Percentiles rank a stretch among this genome's conserved stretches.
Conservation (phyloP, 306 rosid species). For the Biancaea sappan region DNA sequence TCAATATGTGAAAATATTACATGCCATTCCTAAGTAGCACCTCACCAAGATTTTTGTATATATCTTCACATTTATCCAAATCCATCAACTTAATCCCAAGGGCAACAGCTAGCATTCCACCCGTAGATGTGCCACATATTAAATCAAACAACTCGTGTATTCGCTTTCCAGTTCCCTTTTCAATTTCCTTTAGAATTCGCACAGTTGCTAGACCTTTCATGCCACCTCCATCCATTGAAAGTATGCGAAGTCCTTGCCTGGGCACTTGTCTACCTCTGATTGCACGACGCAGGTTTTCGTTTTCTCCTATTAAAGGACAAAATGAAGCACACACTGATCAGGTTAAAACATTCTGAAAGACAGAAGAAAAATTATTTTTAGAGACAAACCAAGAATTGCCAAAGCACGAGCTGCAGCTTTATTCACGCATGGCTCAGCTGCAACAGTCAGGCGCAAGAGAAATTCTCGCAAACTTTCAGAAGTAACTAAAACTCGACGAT, state of each 20-base stretch:
- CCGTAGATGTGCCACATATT: conserved; percentile 97
- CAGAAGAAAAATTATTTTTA: conserved; percentile 18
- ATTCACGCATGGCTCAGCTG: conserved; percentile 79
- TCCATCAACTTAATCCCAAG: conserved; percentile 88
- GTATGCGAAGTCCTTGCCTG: conserved; percentile 92
- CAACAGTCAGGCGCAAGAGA: conserved; percentile 74
- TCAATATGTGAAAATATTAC: conserved; percentile 19
- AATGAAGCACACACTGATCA: conserved; percentile 25
- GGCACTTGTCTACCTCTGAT: conserved; percentile 84
- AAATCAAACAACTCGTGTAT: conserved; percentile 95
- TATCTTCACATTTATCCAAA: conserved; percentile 87
- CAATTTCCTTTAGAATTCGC: conserved; percentile 90
- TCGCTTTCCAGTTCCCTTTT: conserved; percentile 87
- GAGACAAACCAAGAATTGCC: conserved; percentile 89
- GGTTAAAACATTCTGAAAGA: conserved; percentile 32
- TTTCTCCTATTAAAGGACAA: conserved; percentile 68
- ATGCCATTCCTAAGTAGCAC: conserved; percentile 34
- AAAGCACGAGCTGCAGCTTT: conserved; percentile 99
- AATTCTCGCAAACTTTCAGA: conserved; percentile 90
- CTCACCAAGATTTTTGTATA: conserved; percentile 93
- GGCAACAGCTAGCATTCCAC: conserved; percentile 98
- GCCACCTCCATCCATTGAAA: conserved; percentile 99
- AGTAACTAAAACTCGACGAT: conserved; percentile 82
- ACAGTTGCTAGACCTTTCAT: conserved; percentile 98
- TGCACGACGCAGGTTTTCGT: conserved; percentile 90